Conservation (phyloP, 2,329 filamentous ascomycete species). For the Trichoderma koningii region DNA sequence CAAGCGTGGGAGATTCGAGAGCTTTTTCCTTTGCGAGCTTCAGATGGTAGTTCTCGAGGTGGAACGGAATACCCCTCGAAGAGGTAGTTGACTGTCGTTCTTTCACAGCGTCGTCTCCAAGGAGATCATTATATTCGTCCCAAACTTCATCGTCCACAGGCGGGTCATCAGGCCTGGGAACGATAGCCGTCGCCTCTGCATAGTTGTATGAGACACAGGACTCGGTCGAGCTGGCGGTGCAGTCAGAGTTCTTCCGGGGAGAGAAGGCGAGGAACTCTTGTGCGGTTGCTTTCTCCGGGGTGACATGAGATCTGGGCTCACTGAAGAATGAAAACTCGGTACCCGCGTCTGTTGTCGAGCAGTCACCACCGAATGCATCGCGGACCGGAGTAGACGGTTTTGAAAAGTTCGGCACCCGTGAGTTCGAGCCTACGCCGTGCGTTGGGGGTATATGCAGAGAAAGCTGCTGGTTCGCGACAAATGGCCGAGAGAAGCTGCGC, state of each 20-base stretch:
- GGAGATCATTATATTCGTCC: constrained; percentile 89
- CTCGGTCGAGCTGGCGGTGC: constrained; percentile 62
- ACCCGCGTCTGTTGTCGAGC: constrained; percentile 39
- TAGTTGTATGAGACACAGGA: constrained; percentile 61
- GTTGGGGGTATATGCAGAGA: constrained; percentile 35
- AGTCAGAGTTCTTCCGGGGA: constrained; percentile 69
- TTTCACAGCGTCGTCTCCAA: constrained; percentile 62
- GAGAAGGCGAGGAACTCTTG: constrained; percentile 75
- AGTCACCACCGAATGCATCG: constrained; percentile 42
- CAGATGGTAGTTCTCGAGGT: constrained; percentile 53
- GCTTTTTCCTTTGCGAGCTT: constrained; percentile 41
- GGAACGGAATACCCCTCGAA: constrained; percentile 58
- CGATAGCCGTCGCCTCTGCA: constrained; percentile 64
- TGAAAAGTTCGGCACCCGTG: constrained; percentile 51
- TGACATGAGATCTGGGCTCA: constrained; percentile 37
- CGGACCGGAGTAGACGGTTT: constrained; percentile 43
- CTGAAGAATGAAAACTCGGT: constrained; percentile 38
- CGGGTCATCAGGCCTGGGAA: constrained; percentile 63
- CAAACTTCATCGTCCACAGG: constrained; percentile 84
- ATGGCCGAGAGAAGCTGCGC: constrained; percentile 84
- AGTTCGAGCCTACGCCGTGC: constrained; percentile 45
- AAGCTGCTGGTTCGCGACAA: constrained; percentile 56
- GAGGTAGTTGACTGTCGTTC: constrained; percentile 56
- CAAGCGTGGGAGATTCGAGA: constrained; percentile 54
- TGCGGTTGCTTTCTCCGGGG: constrained; percentile 38